Evolutionary conservation across 768 basidiomycete species (phyloP).

Genomic region (Tylopilus plumbeoviolaceoides): DNA sequence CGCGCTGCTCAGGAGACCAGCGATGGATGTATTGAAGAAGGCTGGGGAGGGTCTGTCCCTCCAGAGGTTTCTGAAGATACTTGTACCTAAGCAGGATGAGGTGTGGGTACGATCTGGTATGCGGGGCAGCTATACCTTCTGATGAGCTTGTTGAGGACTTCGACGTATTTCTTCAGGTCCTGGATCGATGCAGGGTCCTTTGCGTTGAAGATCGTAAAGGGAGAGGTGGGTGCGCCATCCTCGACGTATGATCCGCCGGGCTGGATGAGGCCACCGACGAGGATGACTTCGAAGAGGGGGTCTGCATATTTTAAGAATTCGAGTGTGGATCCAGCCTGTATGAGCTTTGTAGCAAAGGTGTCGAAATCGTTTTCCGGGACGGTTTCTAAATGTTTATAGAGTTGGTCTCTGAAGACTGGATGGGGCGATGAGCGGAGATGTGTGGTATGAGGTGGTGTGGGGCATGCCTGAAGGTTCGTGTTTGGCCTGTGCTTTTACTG

Average conservation of each 20-base stretch:
- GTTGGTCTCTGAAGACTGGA: slow-evolving; percentile 88
- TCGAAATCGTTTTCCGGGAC: slow-evolving; percentile 81
- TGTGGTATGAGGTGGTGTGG: neutral
- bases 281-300: slow-evolving; percentile 90
- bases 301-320: slow-evolving; percentile 98
- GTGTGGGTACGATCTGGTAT: slow-evolving; percentile 1
- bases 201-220: slow-evolving; percentile 85
- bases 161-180: slow-evolving; percentile 90
- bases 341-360: slow-evolving; percentile 73
- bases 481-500: slow-evolving; percentile 88
- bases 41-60: slow-evolving; percentile 75
- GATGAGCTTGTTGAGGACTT: slow-evolving; percentile 94
- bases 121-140: slow-evolving; percentile 56
- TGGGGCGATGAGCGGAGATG: slow-evolving; percentile 12
- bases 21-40: slow-evolving; percentile 88
- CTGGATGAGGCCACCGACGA: slow-evolving; percentile 94
- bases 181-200: slow-evolving; percentile 74
- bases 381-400: slow-evolving; percentile 87
- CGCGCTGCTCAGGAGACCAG: slow-evolving; percentile 72
- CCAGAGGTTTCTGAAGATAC: slow-evolving; percentile 97
- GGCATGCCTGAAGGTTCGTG: slow-evolving; percentile 77
- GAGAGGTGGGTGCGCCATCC: slow-evolving; percentile 77
- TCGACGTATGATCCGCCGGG: slow-evolving; percentile 92
- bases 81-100: slow-evolving; percentile 68
- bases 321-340: slow-evolving; percentile 88